These are phyloP conservation scores for Boletus rubescentipes DNA, from an alignment of 768 basidiomycete genomes.

Conservation along the genomic window DNA sequence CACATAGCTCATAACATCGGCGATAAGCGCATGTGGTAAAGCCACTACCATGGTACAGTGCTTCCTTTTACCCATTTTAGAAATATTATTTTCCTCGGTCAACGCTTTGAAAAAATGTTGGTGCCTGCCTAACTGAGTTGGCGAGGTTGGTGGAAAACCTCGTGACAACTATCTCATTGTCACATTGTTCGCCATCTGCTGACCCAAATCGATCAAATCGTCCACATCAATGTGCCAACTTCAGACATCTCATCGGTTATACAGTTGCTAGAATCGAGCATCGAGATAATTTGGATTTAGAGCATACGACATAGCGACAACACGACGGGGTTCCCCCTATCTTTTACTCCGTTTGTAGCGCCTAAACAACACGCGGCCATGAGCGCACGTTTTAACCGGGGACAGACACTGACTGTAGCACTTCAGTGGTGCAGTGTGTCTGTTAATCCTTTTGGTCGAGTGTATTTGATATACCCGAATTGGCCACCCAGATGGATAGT, in stretches of 20 bases:
- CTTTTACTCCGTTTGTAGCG: neutral
- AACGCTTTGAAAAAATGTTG: too few relatives aligned
- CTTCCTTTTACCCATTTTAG: neutral
- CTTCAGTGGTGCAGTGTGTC: neutral
- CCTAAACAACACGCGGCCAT: neutral
- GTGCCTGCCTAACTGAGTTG: too few relatives aligned
- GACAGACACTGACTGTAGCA: neutral
- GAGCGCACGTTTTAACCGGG: neutral
- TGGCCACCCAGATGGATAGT: slow-evolving; percentile 4
- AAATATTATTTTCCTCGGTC: neutral
- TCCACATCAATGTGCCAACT: neutral
- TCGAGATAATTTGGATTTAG: too few relatives aligned
- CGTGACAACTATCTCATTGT: neutral
- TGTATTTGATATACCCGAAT: slow-evolving; percentile 1
- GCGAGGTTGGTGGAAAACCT: too few relatives aligned
- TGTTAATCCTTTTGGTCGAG: slow-evolving; percentile 1
- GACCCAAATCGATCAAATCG: neutral
- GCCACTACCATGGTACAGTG: too few relatives aligned
- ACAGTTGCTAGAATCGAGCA: neutral
- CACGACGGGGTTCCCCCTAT: neutral
- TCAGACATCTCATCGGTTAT: neutral
- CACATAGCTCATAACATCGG: too few relatives aligned
- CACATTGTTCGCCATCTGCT: neutral
- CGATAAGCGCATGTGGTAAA: too few relatives aligned
- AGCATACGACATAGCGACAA: neutral